Base-by-base conservation (phyloP, 148 eudicot genomes). In the Dysphania ambrosioides region DNA sequence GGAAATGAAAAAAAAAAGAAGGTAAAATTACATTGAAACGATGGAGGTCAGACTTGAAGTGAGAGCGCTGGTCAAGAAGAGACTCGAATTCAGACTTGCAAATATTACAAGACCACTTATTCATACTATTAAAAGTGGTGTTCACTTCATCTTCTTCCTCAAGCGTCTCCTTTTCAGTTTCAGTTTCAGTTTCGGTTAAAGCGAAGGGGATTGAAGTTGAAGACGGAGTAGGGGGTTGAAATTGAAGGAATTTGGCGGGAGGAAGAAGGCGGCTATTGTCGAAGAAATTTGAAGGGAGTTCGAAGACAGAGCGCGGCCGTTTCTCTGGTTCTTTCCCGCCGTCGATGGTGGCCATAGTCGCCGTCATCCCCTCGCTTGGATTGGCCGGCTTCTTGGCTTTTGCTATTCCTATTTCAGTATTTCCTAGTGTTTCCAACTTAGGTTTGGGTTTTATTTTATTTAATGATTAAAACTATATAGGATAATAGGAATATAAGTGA, bases 1-100 rank as follows among this genome's bases (percentile, higher is more conserved):
- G 68, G 27, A 58, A 21, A 49, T n/a, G 76, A 2, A 61, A 64
- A 4, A 23, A 59, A 72, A 63, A 10, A 73, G 21, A 59, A 26
- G 13, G 21, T n/a, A 44, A n/a, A 59, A 42, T 63, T 81, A 93
- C 98, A 86, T 93, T 93, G 79, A 93, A 83, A 34, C 98, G 95
- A 73, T 93, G 98, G 77, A 91, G 40, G 34, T 93, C 98, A 38
- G 98, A 93, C 79, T 91, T 93, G 83, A 91, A 93, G 79, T 93
- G 98, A 40, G 85, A 79, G 3, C 98, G 91, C 72, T 93, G 98
- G 31, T 91, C 95, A 6, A 69, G 70, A 19, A 93, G 87, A 42
- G 91, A 88, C 34, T 89, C 97, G 71, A 93, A 93, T 69, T 89
- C 94, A 15, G 84, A 82, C 76, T 83, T 87, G 73, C 98, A 93